phyloP scores from a whole-genome alignment of 805 yeast genomes.

The Brettanomyces nanus region DNA sequence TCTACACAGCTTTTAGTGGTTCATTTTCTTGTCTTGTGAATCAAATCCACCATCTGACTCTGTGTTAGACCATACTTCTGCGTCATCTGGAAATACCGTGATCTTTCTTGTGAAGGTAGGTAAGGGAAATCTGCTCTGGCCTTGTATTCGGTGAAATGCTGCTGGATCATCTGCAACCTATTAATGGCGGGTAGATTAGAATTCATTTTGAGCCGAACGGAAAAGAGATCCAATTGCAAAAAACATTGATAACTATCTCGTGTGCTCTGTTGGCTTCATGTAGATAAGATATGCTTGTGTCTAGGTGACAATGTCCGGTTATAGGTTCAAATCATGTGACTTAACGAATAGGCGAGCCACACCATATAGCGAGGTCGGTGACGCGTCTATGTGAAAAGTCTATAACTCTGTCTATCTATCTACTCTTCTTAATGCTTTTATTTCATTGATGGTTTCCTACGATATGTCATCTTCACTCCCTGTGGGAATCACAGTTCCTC shows the following conservation, averaged over 20 bases:
- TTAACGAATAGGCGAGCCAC: neutral
- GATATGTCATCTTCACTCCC: neutral
- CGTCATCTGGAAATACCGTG: conserved; percentile 9
- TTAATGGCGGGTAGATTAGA: conserved; percentile 6
- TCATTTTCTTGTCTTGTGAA: neutral
- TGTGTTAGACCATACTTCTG: conserved; percentile 7
- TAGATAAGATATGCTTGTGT: no score
- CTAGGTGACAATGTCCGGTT: no score
- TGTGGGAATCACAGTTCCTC: conserved; percentile 41
- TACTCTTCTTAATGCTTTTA: neutral
- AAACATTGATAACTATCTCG: no score
- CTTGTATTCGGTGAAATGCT: conserved; percentile 9
- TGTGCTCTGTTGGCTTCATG: no score
- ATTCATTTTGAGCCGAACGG: neutral
- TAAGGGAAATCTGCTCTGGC: conserved; percentile 16
- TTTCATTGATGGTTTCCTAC: neutral
- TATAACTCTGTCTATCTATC: neutral
- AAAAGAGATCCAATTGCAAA: neutral
- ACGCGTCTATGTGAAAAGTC: no score
- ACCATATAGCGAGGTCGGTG: neutral
- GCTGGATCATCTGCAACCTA: conserved; percentile 15
- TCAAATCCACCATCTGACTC: conserved; percentile 14
- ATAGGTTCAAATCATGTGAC: neutral
- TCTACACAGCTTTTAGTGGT: no score
- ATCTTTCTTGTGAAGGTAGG: conserved; percentile 12